Evolutionary conservation across 2,329 filamentous ascomycete species (phyloP).

Genomic region (Pseudogymnoascus sp.): DNA sequence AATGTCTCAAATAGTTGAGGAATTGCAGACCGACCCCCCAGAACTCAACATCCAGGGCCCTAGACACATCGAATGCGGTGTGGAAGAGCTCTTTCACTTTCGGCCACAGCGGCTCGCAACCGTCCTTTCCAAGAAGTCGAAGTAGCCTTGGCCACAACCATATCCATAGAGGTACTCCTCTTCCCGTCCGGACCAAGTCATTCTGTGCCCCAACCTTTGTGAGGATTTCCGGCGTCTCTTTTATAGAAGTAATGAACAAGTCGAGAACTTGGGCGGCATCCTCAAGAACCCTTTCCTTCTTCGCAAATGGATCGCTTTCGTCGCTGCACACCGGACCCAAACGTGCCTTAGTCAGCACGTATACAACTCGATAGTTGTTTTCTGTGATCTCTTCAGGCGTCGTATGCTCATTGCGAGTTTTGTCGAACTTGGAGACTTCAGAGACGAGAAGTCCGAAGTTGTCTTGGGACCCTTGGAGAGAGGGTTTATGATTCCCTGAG

Average conservation of each 20-base stretch:
- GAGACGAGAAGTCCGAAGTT: conserved; percentile 65
- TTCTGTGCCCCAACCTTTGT: conserved; percentile 36
- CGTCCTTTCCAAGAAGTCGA: conserved; percentile 45
- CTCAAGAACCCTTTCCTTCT: conserved; percentile 45
- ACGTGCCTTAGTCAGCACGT: conserved; percentile 65
- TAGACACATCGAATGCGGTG: conserved; percentile 39
- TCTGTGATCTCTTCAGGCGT: conserved; percentile 57
- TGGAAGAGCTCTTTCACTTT: conserved; percentile 47
- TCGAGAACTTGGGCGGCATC: conserved; percentile 66
- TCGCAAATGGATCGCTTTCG: conserved; percentile 56
- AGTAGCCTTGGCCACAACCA: conserved; percentile 56
- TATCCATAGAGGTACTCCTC: conserved; percentile 54
- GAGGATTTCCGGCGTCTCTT: conserved; percentile 66
- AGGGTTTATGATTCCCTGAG: conserved; percentile 53
- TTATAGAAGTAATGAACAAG: conserved; percentile 67
- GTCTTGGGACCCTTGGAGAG: conserved; percentile 57
- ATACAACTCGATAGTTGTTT: conserved; percentile 79
- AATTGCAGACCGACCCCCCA: conserved; percentile 41
- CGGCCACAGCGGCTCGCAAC: conserved; percentile 39
- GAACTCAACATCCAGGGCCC: conserved; percentile 32
- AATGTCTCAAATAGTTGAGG: conserved; percentile 42
- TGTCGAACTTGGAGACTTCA: conserved; percentile 49
- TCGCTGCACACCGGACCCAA: neutral
- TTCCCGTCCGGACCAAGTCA: conserved; percentile 40
- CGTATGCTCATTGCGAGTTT: conserved; percentile 39